Evolutionary conservation across 257 asterid species (phyloP).

Genomic region (Solanum sejunctum): DNA sequence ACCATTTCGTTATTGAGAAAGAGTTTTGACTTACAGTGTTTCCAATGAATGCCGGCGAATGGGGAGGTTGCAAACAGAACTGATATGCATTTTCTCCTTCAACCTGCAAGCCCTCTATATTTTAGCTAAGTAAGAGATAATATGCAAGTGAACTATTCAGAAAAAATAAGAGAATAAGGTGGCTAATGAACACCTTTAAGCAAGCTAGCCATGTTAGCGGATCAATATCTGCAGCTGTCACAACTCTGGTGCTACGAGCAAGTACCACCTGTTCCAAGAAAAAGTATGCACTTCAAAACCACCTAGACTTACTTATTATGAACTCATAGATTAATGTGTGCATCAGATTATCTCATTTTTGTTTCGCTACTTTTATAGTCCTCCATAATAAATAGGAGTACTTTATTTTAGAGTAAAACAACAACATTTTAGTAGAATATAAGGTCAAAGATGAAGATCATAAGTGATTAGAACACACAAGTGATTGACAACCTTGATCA

Average conservation of each 20-base stretch:
- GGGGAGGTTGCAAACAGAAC: conserved; percentile 89
- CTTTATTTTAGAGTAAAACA: not conserved
- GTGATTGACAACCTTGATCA: conserved; percentile 48
- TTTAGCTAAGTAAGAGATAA: not conserved
- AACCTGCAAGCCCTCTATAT: conserved; percentile 20
- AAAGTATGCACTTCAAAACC: not conserved
- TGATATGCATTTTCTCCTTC: conserved; percentile 79
- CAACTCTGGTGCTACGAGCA: conserved; percentile 89
- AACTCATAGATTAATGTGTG: not conserved
- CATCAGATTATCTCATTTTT: not conserved
- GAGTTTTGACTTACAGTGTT: conserved; percentile 60
- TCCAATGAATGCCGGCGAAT: conserved; percentile 86
- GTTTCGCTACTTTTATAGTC: not conserved
- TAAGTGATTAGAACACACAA: not conserved
- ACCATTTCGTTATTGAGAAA: not conserved
- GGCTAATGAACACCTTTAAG: conserved; percentile 43
- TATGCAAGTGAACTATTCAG: not conserved
- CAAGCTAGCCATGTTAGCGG: conserved; percentile 69
- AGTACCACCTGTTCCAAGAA: conserved; percentile 60
- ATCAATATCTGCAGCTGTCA: conserved; percentile 58
- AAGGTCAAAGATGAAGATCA: not conserved
- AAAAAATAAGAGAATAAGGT: not conserved
- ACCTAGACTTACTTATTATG: not conserved
- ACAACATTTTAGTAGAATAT: not conserved
- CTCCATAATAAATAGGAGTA: not conserved